Evolutionary conservation across 2,329 filamentous ascomycete species (phyloP), one percentile per base, ranked within the genome.

Genomic region (Alternaria longipes): DNA sequence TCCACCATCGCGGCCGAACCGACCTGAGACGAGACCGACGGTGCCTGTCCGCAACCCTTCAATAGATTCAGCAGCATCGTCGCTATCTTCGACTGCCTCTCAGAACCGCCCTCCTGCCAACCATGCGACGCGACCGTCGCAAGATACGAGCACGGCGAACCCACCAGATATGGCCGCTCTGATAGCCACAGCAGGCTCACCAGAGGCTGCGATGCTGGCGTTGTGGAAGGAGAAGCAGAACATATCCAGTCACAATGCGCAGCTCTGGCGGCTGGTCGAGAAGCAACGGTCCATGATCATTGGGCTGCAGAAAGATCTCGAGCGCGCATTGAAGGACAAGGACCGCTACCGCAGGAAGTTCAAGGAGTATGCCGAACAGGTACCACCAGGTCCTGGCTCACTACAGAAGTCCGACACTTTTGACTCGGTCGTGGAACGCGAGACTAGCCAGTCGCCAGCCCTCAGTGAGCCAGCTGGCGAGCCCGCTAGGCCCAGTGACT

Each of bases 271-370:
- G 52, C 82, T 99, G 47, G 93, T 99, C 51, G 94, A 98, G 78
- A 98, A 99, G 82, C 95, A 99, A 79, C 87, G 94, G 64, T 89
- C 93, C 16, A 94, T 99, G 89, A 93, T 99, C 56, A 80, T 97
- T 20, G 94, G 94, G 8, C 84, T 99, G 64, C 97, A 98, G 75
- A 97, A 95, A 78, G 95, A 99, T 76, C 83, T 99, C 12, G 94
- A 98, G 79, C 88, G 92, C 54, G 89, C 94, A 1, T 80, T 97
- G 66, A 97, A 97, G 76, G 95, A 98, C 69, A 97, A 97, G 80
- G 94, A 98, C 68, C 90, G 91, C 70, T 98, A 98, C 76, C 89
- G 92, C 71, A 94, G 90, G 78, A 97, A 95, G 79, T 78, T 97
- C 44, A 97, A 97, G 79, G 94, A 98, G 57, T 78, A 87, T 60